Base-by-base conservation (phyloP, 139 green algal genomes). In the Chlorella sp. region DNA sequence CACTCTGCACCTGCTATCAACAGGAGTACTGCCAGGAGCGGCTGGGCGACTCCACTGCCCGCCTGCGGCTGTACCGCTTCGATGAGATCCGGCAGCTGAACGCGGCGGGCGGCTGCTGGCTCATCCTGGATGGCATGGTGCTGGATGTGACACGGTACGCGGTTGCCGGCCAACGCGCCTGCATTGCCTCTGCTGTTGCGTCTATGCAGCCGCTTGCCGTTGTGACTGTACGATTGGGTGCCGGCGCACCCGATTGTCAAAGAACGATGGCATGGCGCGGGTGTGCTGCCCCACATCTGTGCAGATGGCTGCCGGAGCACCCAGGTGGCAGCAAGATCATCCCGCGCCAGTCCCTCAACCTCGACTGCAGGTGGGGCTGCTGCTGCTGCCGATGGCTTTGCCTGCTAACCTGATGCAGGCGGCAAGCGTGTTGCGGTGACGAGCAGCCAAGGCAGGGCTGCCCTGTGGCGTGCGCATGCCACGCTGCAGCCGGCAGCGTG, bases 291-390 rank as follows among this genome's bases (percentile, higher is more conserved):
- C n/a, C n/a, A n/a, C n/a, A 68, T 16, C 62, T 68, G 62, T 39
- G 56, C 55, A 82, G 30, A 63, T 83, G 78, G 78, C 78, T 83
- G 87, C 91, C 91, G 1, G 91, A 97, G 88, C 94, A 96, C 81
- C 93, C 93, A 0, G 93, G 93, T 2, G 93, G 93, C 39, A 81
- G 81, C 68, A 81, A 62, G 55, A 95, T 97, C 90, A 97, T 97
- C 60, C 93, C 94, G 1, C 57, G 25, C 0, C 94, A 97, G 88
- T 83, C 85, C 1, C 84, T 95, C 1, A 92, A 96, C 82, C 67
- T 93, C 13, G 93, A 96, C 80, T 91, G 89, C 73, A 85, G 80
- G 76, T 62, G 60, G 9, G 56, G 30, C 20, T 67, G 63, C 63
- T 36, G 13, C 63, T 69, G n/a, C 23, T 32, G 23, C 0, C n/a